These are phyloP conservation scores for Globisporangium nagaii DNA, from an alignment of 352 stramenopile genomes.

Conservation along the genomic window DNA sequence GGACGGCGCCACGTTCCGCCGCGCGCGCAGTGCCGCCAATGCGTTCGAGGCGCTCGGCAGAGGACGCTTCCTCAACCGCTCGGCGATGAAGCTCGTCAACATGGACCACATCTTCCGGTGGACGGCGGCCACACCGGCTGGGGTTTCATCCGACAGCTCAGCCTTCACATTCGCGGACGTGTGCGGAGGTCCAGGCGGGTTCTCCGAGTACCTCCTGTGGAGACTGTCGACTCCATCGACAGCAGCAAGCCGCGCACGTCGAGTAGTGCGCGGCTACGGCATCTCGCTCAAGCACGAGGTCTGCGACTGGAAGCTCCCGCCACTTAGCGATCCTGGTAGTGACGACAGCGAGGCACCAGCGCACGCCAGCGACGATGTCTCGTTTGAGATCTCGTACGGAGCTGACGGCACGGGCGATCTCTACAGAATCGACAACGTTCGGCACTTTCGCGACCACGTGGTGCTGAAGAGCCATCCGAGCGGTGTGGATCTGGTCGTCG, in stretches of 20 bases:
- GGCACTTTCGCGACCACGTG: slow-evolving; percentile 31
- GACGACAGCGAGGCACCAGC: background rate
- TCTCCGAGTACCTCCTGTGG: slow-evolving; percentile 80
- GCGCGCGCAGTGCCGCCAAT: slow-evolving; percentile 42
- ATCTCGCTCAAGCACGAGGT: slow-evolving; percentile 54
- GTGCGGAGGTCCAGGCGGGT: slow-evolving; percentile 72
- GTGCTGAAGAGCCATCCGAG: slow-evolving; percentile 21
- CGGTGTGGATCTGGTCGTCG: slow-evolving; percentile 55
- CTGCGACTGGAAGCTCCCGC: slow-evolving; percentile 45
- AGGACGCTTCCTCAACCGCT: slow-evolving; percentile 69
- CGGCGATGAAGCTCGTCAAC: slow-evolving; percentile 78
- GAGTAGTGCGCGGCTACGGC: slow-evolving; percentile 36
- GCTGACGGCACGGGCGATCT: slow-evolving; percentile 68
- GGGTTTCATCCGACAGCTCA: background rate
- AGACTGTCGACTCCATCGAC: background rate
- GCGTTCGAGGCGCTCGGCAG: slow-evolving; percentile 51
- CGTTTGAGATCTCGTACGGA: slow-evolving; percentile 55
- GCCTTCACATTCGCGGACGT: slow-evolving; percentile 66
- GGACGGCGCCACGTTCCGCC: slow-evolving; percentile 25
- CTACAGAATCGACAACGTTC: slow-evolving; percentile 55
- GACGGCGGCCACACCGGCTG: slow-evolving; percentile 14
- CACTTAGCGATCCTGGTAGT: slow-evolving; percentile 3
- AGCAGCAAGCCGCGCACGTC: background rate
- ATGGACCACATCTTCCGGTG: slow-evolving; percentile 61
- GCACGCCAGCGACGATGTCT: background rate